Evolutionary conservation across 164 flowering plant species (phyloP).

Genomic region (Aristolochia californica): DNA sequence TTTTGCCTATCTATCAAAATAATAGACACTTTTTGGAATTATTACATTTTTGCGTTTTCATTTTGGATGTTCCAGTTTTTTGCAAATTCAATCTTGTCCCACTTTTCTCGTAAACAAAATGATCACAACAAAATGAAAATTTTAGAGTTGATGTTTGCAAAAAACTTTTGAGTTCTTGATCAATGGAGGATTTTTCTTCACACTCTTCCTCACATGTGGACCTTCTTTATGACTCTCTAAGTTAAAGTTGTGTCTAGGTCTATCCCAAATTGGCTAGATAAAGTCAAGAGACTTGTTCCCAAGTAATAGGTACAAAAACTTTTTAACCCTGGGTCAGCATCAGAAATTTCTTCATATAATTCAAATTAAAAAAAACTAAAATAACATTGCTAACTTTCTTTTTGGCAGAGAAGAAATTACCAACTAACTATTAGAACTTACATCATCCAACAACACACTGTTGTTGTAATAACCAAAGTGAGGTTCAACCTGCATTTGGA

Average conservation of each 20-base stretch:
- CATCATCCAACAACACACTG: slow-evolving; percentile 93
- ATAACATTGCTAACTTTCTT: too few relatives aligned
- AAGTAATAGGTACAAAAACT: neutral
- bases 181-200: neutral
- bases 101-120: too few relatives aligned
- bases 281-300: neutral
- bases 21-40: too few relatives aligned
- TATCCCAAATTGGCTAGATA: neutral
- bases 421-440: slow-evolving; percentile 24
- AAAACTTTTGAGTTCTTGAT: too few relatives aligned
- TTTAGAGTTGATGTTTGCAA: too few relatives aligned
- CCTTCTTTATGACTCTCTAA: too few relatives aligned
- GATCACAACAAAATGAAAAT: too few relatives aligned
- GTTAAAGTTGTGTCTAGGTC: neutral
- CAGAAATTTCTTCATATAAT: neutral
- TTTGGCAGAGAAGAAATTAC: neutral
- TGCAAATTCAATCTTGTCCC: too few relatives aligned
- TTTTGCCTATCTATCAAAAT: too few relatives aligned
- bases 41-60: too few relatives aligned
- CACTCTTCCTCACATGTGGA: too few relatives aligned
- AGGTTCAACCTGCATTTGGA: slow-evolving; percentile 55
- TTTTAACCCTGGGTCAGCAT: neutral
- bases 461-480: slow-evolving; percentile 72
- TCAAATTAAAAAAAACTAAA: neutral
- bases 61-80: too few relatives aligned